Evolutionary conservation across 2,329 filamentous ascomycete genomes (phyloP).

Genomic region (Fusarium veterinarium): DNA sequence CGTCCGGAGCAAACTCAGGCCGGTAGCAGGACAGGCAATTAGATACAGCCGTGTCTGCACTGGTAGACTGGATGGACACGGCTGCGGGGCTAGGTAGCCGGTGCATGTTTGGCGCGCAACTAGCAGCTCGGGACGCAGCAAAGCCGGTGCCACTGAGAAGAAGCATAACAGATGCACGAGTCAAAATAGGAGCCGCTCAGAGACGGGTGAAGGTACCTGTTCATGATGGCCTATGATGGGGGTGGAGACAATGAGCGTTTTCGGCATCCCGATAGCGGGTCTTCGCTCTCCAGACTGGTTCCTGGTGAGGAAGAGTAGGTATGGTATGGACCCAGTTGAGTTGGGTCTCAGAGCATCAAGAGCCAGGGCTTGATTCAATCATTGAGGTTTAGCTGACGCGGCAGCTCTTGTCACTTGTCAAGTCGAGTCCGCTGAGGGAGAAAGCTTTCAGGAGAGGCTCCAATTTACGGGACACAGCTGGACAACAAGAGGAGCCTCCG

Average conservation of each 20-base stretch:
- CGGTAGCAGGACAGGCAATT: constrained; percentile 24
- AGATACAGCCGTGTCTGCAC: constrained; percentile 13
- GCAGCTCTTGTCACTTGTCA: constrained; percentile 22
- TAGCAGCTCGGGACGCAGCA: constrained; percentile 40
- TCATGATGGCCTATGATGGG: constrained; percentile 6
- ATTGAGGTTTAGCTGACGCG: constrained; percentile 35
- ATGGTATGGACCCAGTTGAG: constrained; percentile 29
- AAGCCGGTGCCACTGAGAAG: constrained; percentile 43
- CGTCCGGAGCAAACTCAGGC: constrained; percentile 32
- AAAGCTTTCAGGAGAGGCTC: constrained; percentile 15
- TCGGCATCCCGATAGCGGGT: constrained; percentile 41
- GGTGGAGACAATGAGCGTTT: constrained; percentile 34
- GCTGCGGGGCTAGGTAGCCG: constrained; percentile 30
- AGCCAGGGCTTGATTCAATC: constrained; percentile 16
- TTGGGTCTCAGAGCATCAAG: constrained; percentile 21
- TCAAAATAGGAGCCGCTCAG: constrained; percentile 29
- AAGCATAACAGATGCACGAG: constrained; percentile 41
- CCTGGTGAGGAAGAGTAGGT: constrained; percentile 26
- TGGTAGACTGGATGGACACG: constrained; percentile 10
- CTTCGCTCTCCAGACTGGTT: constrained; percentile 30
- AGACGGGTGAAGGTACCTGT: constrained; percentile 1
- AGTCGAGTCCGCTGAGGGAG: not conserved
- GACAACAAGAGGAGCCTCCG: constrained; percentile 15
- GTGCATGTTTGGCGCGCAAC: constrained; percentile 35
- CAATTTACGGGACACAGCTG: constrained; percentile 7